These are phyloP conservation scores for Penicillium glabrum DNA, from an alignment of 2,329 filamentous ascomycete genomes.

Conservation along the genomic window DNA sequence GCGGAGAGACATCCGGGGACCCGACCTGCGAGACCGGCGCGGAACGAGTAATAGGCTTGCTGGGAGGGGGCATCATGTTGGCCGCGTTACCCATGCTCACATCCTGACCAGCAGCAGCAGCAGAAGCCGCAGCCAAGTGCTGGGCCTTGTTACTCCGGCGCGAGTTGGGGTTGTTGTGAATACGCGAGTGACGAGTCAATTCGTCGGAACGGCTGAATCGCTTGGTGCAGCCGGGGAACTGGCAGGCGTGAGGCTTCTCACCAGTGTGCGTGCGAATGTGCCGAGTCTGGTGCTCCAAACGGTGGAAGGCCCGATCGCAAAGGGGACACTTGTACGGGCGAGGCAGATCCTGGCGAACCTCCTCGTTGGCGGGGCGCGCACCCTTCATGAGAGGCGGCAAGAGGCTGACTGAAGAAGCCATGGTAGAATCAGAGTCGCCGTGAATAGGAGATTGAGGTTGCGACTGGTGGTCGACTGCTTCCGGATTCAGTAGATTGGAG, in stretches of 20 bases:
- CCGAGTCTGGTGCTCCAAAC: slow-evolving; percentile 86
- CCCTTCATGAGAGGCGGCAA: slow-evolving; percentile 47
- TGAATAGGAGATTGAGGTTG: slow-evolving; percentile 22
- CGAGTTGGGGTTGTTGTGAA: slow-evolving; percentile 99
- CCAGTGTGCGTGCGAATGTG: slow-evolving; percentile 97
- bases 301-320: slow-evolving; percentile 98
- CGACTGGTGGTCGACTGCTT: slow-evolving; percentile 24
- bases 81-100: slow-evolving; percentile 43
- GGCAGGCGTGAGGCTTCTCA: slow-evolving; percentile 96
- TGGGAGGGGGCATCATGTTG: slow-evolving; percentile 77
- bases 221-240: slow-evolving; percentile 93
- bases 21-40: slow-evolving; percentile 81
- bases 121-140: slow-evolving; percentile 59
- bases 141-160: slow-evolving; percentile 84
- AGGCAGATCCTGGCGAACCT: slow-evolving; percentile 73
- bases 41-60: slow-evolving; percentile 79
- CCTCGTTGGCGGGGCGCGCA: slow-evolving; percentile 59
- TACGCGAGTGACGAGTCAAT: slow-evolving; percentile 92
- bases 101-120: slow-evolving; percentile 56
- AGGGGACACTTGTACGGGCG: slow-evolving; percentile 98
- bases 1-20: slow-evolving; percentile 95
- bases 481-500: slow-evolving; percentile 71
- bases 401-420: slow-evolving; percentile 47
- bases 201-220: slow-evolving; percentile 96
- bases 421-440: slow-evolving; percentile 32